phyloP scores from a whole-genome alignment of 2,329 filamentous ascomycete genomes.

The Pseudogymnoascus sp. region DNA sequence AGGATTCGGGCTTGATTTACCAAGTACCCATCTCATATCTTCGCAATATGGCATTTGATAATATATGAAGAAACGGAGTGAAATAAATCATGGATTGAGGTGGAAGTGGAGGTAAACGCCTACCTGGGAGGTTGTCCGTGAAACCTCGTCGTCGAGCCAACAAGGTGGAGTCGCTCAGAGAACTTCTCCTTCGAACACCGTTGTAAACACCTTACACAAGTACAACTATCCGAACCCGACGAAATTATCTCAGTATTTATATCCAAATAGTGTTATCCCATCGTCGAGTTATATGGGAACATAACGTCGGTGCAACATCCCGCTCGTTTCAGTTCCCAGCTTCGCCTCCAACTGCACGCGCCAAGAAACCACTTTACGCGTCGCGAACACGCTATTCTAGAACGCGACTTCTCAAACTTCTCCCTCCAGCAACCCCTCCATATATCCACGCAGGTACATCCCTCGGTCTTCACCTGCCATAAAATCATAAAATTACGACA shows the following conservation, averaged over 20 bases:
- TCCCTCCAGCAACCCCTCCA: neutral
- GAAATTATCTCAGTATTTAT: neutral
- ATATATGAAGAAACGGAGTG: neutral
- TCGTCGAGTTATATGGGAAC: neutral
- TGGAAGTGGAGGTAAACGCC: neutral
- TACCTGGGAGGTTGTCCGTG: neutral
- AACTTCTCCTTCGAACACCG: neutral
- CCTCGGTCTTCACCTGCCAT: constrained; percentile 9
- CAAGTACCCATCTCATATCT: neutral
- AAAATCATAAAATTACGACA: constrained; percentile 16
- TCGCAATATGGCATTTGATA: neutral
- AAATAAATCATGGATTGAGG: neutral
- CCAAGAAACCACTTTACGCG: constrained; percentile 8
- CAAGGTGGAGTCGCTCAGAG: neutral
- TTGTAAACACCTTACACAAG: neutral
- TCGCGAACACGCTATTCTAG: neutral
- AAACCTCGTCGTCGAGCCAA: constrained; percentile 2
- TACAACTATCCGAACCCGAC: neutral
- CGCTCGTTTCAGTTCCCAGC: neutral
- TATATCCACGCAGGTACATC: neutral
- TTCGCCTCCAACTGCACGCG: neutral
- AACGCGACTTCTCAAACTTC: constrained; percentile 4
- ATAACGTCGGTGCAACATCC: neutral
- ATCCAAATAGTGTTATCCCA: constrained; percentile 2
- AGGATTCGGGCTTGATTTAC: neutral